phyloP scores from a whole-genome alignment of 2,329 filamentous ascomycete species.

The Grosmannia serpens region DNA sequence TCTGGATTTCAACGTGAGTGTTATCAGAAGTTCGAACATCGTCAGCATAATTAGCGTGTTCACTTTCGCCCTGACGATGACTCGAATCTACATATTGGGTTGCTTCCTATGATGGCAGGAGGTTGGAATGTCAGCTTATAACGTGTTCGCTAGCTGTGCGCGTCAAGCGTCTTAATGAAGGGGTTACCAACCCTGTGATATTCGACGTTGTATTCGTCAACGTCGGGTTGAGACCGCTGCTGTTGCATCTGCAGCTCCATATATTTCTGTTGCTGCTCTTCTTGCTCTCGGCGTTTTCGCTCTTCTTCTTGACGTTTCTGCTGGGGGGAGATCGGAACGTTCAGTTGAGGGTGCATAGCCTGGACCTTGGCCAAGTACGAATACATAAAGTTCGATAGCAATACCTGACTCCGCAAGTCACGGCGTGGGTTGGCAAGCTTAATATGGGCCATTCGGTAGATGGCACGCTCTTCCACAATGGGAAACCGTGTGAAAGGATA shows the following conservation, averaged over 20 bases:
- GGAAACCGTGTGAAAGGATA: slow-evolving; percentile 95
- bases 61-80: slow-evolving; percentile 12
- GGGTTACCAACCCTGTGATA: slow-evolving; percentile 23
- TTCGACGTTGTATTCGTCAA: slow-evolving; percentile 22
- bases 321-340: slow-evolving; percentile 70
- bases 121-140: not conserved
- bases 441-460: slow-evolving; percentile 97
- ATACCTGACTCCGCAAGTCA: slow-evolving; percentile 83
- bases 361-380: slow-evolving; percentile 97
- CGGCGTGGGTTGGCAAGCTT: slow-evolving; percentile 96
- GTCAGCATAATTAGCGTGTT: slow-evolving; percentile 19
- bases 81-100: slow-evolving; percentile 19
- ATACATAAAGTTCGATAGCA: slow-evolving; percentile 99
- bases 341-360: slow-evolving; percentile 94
- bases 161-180: not conserved
- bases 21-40: slow-evolving; percentile 24
- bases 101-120: slow-evolving; percentile 14
- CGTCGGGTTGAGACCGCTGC: slow-evolving; percentile 13
- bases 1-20: slow-evolving; percentile 16
- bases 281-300: slow-evolving; percentile 37
- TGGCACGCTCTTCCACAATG: slow-evolving; percentile 88
- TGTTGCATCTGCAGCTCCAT: slow-evolving; percentile 21
- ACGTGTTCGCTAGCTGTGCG: not conserved
- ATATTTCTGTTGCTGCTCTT: slow-evolving; percentile 31
- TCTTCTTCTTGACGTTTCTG: slow-evolving; percentile 27